Conservation (phyloP, 495 filamentous ascomycete species). For the Xylaria nigripes region DNA sequence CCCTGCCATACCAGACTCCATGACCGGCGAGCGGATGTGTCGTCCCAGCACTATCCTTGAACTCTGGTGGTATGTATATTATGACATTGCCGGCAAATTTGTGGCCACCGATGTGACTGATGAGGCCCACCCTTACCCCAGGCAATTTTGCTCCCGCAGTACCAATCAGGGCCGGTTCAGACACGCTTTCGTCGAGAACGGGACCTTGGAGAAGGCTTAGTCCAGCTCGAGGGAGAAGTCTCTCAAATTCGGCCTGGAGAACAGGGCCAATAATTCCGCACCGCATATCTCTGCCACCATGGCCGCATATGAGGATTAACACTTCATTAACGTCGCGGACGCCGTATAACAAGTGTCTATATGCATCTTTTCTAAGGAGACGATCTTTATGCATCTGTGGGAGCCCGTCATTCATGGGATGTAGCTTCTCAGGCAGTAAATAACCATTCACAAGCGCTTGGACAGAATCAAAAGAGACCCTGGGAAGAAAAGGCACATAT, state of each 20-base stretch:
- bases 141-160: slow-evolving; percentile 19
- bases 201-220: slow-evolving; percentile 32
- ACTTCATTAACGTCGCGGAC: slow-evolving; percentile 56
- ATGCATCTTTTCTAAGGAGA: slow-evolving; percentile 32
- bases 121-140: slow-evolving; percentile 56
- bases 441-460: slow-evolving; percentile 50
- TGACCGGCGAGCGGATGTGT: slow-evolving; percentile 60
- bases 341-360: slow-evolving; percentile 35
- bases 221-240: slow-evolving; percentile 27
- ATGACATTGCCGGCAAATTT: slow-evolving; percentile 94
- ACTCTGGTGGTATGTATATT: slow-evolving; percentile 65
- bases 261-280: slow-evolving; percentile 75
- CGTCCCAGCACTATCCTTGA: slow-evolving; percentile 29
- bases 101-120: slow-evolving; percentile 87
- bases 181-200: slow-evolving; percentile 23
- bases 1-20: slow-evolving; percentile 89
- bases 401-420: slow-evolving; percentile 48
- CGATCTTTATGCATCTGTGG: slow-evolving; percentile 42
- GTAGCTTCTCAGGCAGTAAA: slow-evolving; percentile 50
- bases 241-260: slow-evolving; percentile 59
- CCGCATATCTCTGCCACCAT: slow-evolving; percentile 66
- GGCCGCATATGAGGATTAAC: slow-evolving; percentile 75
- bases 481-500: slow-evolving; percentile 63
- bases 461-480: slow-evolving; percentile 40
- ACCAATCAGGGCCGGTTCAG: slow-evolving; percentile 14